These are phyloP conservation scores for Pezicula radicicola DNA, from an alignment of 2,329 filamentous ascomycete genomes.

Conservation along the genomic window DNA sequence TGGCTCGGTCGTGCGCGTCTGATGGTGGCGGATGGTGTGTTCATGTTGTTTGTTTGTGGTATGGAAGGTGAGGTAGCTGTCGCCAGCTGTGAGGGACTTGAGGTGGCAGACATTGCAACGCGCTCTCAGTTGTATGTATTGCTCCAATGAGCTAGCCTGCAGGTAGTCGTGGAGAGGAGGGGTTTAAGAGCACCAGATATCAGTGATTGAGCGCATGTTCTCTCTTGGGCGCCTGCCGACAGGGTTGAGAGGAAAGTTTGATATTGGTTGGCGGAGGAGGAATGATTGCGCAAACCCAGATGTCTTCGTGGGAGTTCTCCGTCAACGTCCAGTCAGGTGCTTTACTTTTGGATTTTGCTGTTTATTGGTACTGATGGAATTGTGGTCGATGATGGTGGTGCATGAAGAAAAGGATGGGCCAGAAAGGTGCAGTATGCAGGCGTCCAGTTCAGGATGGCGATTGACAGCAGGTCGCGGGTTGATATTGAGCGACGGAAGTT, in stretches of 20 bases:
- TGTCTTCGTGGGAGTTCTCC: not conserved
- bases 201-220: conserved; percentile 24
- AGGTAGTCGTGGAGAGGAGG: conserved; percentile 9
- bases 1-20: conserved; percentile 22
- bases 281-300: not conserved
- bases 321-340: not conserved
- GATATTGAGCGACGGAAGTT: not conserved
- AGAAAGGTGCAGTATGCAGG: not conserved
- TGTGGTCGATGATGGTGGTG: not conserved
- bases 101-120: conserved; percentile 15
- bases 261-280: not conserved
- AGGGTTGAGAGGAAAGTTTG: not conserved
- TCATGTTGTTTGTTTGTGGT: conserved; percentile 11
- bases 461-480: not conserved
- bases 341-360: not conserved
- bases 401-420: not conserved
- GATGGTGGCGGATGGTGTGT: conserved; percentile 12
- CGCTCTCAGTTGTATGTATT: conserved; percentile 1
- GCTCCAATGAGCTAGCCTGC: conserved; percentile 18
- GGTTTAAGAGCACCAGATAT: conserved; percentile 17
- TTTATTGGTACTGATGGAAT: not conserved
- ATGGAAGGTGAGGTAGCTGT: conserved; percentile 8
- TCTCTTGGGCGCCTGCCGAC: conserved; percentile 6
- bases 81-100: conserved; percentile 15
- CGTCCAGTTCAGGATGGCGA: not conserved